Evolutionary conservation across 768 basidiomycete genomes (phyloP).

Genomic region (Goffeauzyma gilvescens): DNA sequence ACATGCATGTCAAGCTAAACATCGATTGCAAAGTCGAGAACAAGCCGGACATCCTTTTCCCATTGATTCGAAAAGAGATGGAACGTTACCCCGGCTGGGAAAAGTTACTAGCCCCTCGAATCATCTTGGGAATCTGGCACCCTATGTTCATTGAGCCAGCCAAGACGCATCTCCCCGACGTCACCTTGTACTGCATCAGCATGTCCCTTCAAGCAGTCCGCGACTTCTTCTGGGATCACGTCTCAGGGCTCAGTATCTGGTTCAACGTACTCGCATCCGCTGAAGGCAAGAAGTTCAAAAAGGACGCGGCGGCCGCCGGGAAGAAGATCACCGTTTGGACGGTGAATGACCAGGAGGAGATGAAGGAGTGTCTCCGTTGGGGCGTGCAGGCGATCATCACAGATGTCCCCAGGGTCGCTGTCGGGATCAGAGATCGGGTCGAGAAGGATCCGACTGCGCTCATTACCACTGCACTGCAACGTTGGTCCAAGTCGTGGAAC

Average conservation of each 20-base stretch:
- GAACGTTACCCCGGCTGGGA: conserved; percentile 36
- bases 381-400: conserved; percentile 28
- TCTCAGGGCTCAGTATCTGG: conserved; percentile 66
- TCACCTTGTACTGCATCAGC: conserved; percentile 70
- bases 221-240: conserved; percentile 73
- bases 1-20: conserved; percentile 34
- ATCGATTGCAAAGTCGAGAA: conserved; percentile 90
- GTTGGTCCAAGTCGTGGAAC: conserved; percentile 14
- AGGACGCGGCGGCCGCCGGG: conserved; percentile 41
- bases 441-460: conserved; percentile 14
- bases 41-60: conserved; percentile 59
- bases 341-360: conserved; percentile 64
- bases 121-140: conserved; percentile 32
- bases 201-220: conserved; percentile 50
- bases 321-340: conserved; percentile 92
- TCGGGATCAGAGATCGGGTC: conserved; percentile 20
- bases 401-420: conserved; percentile 29
- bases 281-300: conserved; percentile 54
- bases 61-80: conserved; percentile 47
- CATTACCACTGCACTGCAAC: conserved; percentile 10
- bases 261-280: conserved; percentile 52
- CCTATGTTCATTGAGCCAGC: conserved; percentile 69
- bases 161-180: conserved; percentile 56
- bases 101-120: conserved; percentile 20
- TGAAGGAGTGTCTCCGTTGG: conserved; percentile 34